Base-by-base conservation (phyloP, 805 yeast genomes). In the Pichia ethanolica region DNA sequence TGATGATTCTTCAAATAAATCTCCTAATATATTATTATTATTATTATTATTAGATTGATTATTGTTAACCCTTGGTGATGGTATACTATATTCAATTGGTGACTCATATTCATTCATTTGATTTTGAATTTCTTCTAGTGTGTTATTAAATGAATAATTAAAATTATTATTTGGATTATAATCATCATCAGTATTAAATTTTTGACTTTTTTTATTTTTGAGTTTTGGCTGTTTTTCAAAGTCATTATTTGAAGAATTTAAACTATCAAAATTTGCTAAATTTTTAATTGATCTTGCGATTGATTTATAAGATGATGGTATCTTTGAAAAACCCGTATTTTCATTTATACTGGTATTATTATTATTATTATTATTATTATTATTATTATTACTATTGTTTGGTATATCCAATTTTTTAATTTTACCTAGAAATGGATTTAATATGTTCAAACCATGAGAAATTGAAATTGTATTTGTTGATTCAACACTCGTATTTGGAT, bases 61-160 rank as follows among this genome's bases (percentile, higher is more conserved):
- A 12, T 46, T 28, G 13, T 7, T 33, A 28, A 14, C 4, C 9
- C 13, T 35, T 6, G 42, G 43, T n/a, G 40, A 32, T 5, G 44
- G 33, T 13, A 34, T 34, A 25, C 11, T 7, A 5, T 20, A 20
- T 20, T 33, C 45, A n/a, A 35, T 28, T 20, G 27, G 35, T 8
- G 45, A 43, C 13, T 42, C 45, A 36, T 45, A 45, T 7, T 49
- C 49, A 36, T 52, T 57, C 53, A 63, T 47, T 52, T 65, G 69
- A 47, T 62, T 56, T 42, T 63, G 66, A 27, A 65, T 64, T 46
- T 65, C 68, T 49, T 61, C 67, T 20, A 64, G 55, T 2, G 68
- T 65, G 47, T 64, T 64, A 44, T 58, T 62, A 42, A 63, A 43
- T 0, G 67, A 62, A 48, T 63, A 65, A 43, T 64, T 65, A 52